phyloP scores from a whole-genome alignment of 148 eudicot species.

The Arctostaphylos glauca region DNA sequence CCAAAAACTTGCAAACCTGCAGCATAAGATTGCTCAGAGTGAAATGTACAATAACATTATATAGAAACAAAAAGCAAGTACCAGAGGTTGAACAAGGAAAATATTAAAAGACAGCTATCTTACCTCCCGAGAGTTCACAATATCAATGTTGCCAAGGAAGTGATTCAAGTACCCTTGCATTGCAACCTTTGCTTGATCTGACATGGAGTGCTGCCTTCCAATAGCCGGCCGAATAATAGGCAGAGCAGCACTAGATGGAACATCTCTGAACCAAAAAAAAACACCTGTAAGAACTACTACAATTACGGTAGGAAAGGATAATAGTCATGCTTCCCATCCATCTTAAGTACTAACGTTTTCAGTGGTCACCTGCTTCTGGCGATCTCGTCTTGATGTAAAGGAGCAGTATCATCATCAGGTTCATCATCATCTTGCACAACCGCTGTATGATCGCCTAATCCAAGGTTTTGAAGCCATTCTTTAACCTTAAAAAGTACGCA shows the following conservation, averaged over 20 bases:
- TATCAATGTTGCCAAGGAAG: constrained; percentile 80
- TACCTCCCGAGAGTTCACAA: constrained; percentile 96
- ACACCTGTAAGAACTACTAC: constrained; percentile 50
- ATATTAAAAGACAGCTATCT: constrained; percentile 3
- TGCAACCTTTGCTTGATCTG: constrained; percentile 86
- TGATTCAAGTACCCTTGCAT: constrained; percentile 98
- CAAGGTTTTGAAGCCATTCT: constrained; percentile 99
- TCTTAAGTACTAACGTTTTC: constrained; percentile 21
- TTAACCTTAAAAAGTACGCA: constrained; percentile 54
- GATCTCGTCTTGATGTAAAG: constrained; percentile 69
- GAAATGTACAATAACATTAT: neutral
- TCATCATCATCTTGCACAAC: constrained; percentile 91
- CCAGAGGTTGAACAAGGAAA: neutral
- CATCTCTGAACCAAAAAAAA: constrained; percentile 81
- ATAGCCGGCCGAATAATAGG: constrained; percentile 93
- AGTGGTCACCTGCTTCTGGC: constrained; percentile 64
- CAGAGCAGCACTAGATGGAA: constrained; percentile 97
- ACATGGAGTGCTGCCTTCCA: constrained; percentile 87
- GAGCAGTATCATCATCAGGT: constrained; percentile 66
- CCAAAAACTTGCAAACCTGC: constrained; percentile 95
- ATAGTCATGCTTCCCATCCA: constrained; percentile 22
- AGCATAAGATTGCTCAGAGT: constrained; percentile 14
- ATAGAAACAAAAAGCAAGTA: neutral
- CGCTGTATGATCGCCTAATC: constrained; percentile 77
- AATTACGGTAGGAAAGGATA: constrained; percentile 33